Base-by-base conservation (phyloP, 108 stramenopile species). In the Pseudonitzschia delicatissima region DNA sequence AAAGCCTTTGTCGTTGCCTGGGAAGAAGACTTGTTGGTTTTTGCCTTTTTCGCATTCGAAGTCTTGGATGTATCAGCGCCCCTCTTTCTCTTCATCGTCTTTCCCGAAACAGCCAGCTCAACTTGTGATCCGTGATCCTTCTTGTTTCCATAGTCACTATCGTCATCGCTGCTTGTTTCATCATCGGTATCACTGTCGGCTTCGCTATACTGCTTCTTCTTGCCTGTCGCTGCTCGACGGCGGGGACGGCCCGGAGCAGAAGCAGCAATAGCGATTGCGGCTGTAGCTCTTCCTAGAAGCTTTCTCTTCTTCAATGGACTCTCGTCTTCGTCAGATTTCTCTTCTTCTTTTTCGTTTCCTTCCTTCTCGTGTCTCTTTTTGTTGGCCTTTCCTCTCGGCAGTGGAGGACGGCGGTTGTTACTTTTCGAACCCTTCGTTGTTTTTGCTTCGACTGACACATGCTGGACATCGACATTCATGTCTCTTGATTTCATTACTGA, bases 131-230 rank as follows among this genome's bases (percentile, higher is more conserved):
- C 6, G 4, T 55, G 11, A 7, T n/a, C 48, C 20, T 32, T 55
- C 31, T 55, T 33, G 40, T 15, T 42, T 27, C 32, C 31, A 3
- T 9, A n/a, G 32, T 33, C 53, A 55, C 28, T 31, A 27, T 33
- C 53, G 23, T 55, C 53, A 33, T 55, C 29, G 53, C 17, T 33
- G 53, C 17, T 17, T 4, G 9, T 55, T 29, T 55, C 53, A 6
- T 55, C 53, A 8, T 61, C 60, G 31, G 29, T 57, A 17, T 25
- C 33, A 26, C 39, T 40, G 26, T 40, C 60, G 37, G 40, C 60
- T 25, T 61, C 60, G 37, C n/a, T 26, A 0, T 61, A 61, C 21
- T 20, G 21, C 11, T 23, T 11, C 37, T 0, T 42, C 40, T 40
- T 61, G 60, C 31, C 34, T 13, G 57, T 18, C 31, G 57, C 57